phyloP scores from a whole-genome alignment of 2,329 filamentous ascomycete genomes.

The Diaporthe caulivora region DNA sequence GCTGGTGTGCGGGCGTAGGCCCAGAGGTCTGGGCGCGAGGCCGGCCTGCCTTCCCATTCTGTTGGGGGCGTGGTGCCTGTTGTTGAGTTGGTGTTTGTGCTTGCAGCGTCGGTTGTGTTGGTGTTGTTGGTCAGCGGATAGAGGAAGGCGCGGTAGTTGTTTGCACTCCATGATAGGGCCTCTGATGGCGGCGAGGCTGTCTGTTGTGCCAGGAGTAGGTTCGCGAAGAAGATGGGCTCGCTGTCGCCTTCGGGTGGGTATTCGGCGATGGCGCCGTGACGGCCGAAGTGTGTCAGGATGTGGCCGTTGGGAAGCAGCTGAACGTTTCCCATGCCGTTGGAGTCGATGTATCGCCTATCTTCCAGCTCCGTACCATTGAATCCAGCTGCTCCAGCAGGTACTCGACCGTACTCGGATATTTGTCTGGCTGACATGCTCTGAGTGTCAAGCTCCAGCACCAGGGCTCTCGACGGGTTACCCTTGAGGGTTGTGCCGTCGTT shows the following conservation, averaged over 20 bases:
- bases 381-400: slow-evolving; percentile 22
- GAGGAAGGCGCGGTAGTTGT: slow-evolving; percentile 32
- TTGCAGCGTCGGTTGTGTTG: neutral
- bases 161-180: slow-evolving; percentile 19
- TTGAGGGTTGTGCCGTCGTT: slow-evolving; percentile 37
- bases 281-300: slow-evolving; percentile 62
- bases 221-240: slow-evolving; percentile 41
- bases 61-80: neutral
- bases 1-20: slow-evolving; percentile 33
- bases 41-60: slow-evolving; percentile 23
- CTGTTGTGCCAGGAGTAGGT: slow-evolving; percentile 20
- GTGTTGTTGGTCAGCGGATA: neutral
- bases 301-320: slow-evolving; percentile 55
- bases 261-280: slow-evolving; percentile 62
- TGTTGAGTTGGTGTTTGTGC: neutral
- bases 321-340: slow-evolving; percentile 43
- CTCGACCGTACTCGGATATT: slow-evolving; percentile 33
- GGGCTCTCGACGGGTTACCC: slow-evolving; percentile 35
- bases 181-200: slow-evolving; percentile 6
- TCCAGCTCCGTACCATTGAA: neutral
- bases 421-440: slow-evolving; percentile 31
- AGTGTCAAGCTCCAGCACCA: slow-evolving; percentile 40
- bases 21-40: slow-evolving; percentile 27
- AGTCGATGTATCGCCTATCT: slow-evolving; percentile 31
- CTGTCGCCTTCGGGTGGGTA: slow-evolving; percentile 46